A percentile compares a stretch with the other conserved stretches of the same genome.
These are phyloP conservation scores for Coemansia guatemalensis DNA, from an alignment of 192 early-diverging fungal species.

Conservation along the genomic window DNA sequence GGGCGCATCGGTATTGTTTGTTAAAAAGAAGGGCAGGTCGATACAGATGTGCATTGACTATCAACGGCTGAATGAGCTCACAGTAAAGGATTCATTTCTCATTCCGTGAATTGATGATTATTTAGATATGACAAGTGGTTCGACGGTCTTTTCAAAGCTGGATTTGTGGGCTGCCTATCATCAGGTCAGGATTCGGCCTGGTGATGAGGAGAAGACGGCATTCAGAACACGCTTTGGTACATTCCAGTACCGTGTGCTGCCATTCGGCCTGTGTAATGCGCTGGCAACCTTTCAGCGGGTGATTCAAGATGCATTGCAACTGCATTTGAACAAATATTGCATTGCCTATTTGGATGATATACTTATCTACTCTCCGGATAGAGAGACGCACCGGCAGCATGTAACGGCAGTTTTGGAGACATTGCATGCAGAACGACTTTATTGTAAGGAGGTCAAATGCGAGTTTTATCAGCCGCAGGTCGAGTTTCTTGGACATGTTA, in stretches of 20 bases:
- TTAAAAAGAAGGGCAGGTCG: not conserved
- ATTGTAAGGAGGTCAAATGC: constrained; percentile 1
- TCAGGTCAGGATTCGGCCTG: not conserved
- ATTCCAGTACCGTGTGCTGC: not conserved
- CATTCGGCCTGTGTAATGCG: not conserved
- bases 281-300: not conserved
- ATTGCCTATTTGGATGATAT: constrained; percentile 5
- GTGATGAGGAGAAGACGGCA: not conserved
- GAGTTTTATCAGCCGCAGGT: constrained; percentile 7
- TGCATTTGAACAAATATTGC: not conserved
- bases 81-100: not conserved
- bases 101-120: not conserved
- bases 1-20: not conserved
- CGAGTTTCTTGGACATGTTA: constrained; percentile 6
- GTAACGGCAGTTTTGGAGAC: not conserved
- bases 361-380: not conserved
- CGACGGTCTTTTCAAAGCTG: not conserved
- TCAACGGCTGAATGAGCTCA: not conserved
- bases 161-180: not conserved
- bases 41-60: not conserved
- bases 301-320: not conserved
- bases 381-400: not conserved
- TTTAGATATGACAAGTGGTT: not conserved
- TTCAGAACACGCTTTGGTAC: not conserved
- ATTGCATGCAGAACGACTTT: not conserved